Conservation (phyloP, 495 filamentous ascomycete genomes). For the Friedmanniomyces simplex region DNA sequence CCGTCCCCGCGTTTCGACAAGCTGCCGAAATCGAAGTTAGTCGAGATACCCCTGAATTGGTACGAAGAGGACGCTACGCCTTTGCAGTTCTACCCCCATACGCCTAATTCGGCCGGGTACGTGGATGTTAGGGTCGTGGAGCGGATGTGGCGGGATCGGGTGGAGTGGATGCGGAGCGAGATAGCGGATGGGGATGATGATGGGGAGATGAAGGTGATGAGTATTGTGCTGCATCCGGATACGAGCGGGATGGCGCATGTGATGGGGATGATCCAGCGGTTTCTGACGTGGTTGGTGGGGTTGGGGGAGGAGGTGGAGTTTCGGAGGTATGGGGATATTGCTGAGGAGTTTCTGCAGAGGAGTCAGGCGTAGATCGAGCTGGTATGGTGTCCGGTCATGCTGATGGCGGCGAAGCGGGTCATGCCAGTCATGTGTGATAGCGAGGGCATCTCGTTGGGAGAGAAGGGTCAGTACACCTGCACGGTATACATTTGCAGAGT, state of each 20-base stretch:
- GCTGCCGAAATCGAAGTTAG: conserved; percentile 32
- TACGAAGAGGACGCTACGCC: conserved; percentile 52
- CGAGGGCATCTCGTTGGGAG: too few relatives aligned
- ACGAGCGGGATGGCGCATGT: conserved; percentile 54
- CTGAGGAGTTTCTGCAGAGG: conserved; percentile 24
- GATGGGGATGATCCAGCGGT: conserved; percentile 48
- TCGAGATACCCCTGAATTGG: conserved; percentile 47
- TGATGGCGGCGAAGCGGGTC: too few relatives aligned
- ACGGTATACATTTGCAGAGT: too few relatives aligned
- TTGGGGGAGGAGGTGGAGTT: conserved; percentile 42
- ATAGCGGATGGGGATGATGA: conserved; percentile 21
- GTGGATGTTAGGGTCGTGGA: conserved; percentile 43
- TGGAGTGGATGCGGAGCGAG: conserved; percentile 31
- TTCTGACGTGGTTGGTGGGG: conserved; percentile 44
- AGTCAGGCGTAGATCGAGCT: too few relatives aligned
- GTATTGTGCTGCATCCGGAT: conserved; percentile 48
- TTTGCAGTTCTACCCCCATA: conserved; percentile 42
- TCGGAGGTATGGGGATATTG: conserved; percentile 32
- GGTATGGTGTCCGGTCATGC: too few relatives aligned
- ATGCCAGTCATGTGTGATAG: too few relatives aligned
- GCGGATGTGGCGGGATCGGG: conserved; percentile 45
- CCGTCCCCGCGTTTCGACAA: conserved; percentile 34
- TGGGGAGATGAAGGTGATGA: conserved; percentile 36
- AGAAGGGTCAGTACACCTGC: too few relatives aligned
- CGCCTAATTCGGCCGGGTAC: conserved; percentile 43